Evolutionary conservation across 1,284 basidiomycete genomes (phyloP), one percentile per base, ranked within the genome.

Genomic region (Boletus holoroseus): DNA sequence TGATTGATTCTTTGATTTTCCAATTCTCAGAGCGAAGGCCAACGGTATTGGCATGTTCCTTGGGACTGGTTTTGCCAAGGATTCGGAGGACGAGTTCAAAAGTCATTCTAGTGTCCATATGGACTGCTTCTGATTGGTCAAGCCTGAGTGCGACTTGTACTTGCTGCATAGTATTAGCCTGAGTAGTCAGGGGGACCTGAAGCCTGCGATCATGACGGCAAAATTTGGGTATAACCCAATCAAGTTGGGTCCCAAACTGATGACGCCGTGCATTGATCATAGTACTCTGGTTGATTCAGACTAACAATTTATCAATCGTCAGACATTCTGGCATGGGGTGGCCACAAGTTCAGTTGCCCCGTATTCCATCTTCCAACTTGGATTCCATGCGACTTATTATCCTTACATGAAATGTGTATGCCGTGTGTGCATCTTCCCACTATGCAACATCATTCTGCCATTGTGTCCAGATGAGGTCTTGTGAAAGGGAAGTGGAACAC

Each of bases 341-440:
- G 62, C 96, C 96, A 0, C 94, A 99, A 67, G 75, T 85, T 2
- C 82, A n/a, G n/a, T 99, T 12, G 95, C 96, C 0, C 91, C 95
- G 63, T 99, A 99, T 71, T 99, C 96, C 60, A 96, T 99, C 22
- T 22, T 22, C 22, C 4, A 4, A 22, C 26, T 99, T 96, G 67
- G 96, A 99, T 77, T 96, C 96, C 1, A 95, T 99, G 5, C 96
- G 18, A 99, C 96, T 1, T 99, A 99, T 69, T 99, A 99, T 69
- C 80, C 99, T 40, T 99, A 99, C 76, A 99, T 99, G 96, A 99
- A 99, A 91, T 99, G 99, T 67, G 94, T 99, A 12, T 94, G 99
- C 65, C 5, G 22, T 3, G 22, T 4, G 3, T 22, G 0, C 79
- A 94, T 99, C 63, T 99, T 99, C 75, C 98, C 95, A 24, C 76